A percentile compares a stretch with the other conserved stretches of the same genome.
phyloP scores from a whole-genome alignment of 345 rosid species.

The Gossypium herbaceum region DNA sequence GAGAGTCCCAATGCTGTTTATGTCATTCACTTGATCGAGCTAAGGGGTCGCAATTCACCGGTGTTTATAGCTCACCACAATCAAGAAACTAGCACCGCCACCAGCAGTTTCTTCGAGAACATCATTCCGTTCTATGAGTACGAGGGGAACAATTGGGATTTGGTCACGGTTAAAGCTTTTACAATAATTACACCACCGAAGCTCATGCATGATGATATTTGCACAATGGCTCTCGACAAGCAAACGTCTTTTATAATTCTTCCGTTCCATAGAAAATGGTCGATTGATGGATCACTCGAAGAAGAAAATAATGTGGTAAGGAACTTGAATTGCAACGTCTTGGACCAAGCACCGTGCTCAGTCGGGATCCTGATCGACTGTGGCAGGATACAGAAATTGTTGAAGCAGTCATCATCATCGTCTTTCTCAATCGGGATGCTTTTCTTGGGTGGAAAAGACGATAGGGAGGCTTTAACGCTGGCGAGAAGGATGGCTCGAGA shows the following conservation, averaged over 20 bases:
- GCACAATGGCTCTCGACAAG: slow-evolving; percentile 25
- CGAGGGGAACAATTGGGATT: slow-evolving; percentile 14
- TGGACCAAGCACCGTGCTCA: slow-evolving; percentile 36
- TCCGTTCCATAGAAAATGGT: slow-evolving; percentile 26
- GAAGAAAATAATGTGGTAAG: slow-evolving; percentile 18
- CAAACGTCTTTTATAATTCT: too few relatives aligned
- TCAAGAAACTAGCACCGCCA: not conserved
- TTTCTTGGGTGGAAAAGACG: not conserved
- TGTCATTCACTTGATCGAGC: slow-evolving; percentile 27
- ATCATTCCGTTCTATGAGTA: slow-evolving; percentile 23
- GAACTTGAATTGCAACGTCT: slow-evolving; percentile 27
- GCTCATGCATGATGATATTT: slow-evolving; percentile 36
- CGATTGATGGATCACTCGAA: slow-evolving; percentile 26
- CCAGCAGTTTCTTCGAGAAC: slow-evolving; percentile 12
- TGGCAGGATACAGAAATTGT: not conserved
- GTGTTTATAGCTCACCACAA: too few relatives aligned
- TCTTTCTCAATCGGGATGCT: slow-evolving; percentile 42
- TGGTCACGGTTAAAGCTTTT: slow-evolving; percentile 18
- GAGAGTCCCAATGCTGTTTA: not conserved
- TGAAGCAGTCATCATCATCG: not conserved
- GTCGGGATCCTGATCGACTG: slow-evolving; percentile 31
- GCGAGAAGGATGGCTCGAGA: too few relatives aligned
- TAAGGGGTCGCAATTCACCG: slow-evolving; percentile 23
- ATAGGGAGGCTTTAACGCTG: too few relatives aligned
- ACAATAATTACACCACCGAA: slow-evolving; percentile 34